Evolutionary conservation across 768 basidiomycete genomes (phyloP).

Genomic region (Galerina sulciceps): DNA sequence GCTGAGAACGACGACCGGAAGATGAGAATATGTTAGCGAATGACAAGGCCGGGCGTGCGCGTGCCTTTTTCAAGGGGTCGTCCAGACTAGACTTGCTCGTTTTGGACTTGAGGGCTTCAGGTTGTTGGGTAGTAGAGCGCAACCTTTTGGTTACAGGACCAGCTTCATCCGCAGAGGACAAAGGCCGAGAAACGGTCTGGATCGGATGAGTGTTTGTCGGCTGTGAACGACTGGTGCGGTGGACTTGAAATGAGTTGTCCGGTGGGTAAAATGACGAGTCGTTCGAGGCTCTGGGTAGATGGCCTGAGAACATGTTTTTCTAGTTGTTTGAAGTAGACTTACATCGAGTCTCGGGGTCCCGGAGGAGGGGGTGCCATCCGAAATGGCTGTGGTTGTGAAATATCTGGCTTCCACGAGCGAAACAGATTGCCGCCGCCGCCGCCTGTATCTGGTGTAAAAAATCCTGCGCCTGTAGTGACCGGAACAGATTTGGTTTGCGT

Average conservation of each 20-base stretch:
- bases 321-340: conserved; percentile 24
- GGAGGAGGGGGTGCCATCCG: conserved; percentile 52
- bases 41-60: conserved; percentile 86
- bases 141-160: conserved; percentile 79
- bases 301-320: not conserved
- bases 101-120: conserved; percentile 58
- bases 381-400: conserved; percentile 55
- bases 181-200: conserved; percentile 63
- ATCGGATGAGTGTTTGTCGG: conserved; percentile 41
- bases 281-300: conserved; percentile 49
- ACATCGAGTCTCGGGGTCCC: conserved; percentile 70
- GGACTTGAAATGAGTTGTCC: conserved; percentile 63
- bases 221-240: conserved; percentile 49
- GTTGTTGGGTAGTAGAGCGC: conserved; percentile 64
- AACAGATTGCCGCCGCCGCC: conserved; percentile 58
- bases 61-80: conserved; percentile 87
- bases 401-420: conserved; percentile 59
- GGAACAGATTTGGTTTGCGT: conserved; percentile 49
- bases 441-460: conserved; percentile 76
- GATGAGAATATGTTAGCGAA: conserved; percentile 90
- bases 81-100: conserved; percentile 64
- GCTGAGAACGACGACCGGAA: conserved; percentile 79
- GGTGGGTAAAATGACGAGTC: conserved; percentile 50
- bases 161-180: conserved; percentile 83
- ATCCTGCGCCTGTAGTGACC: conserved; percentile 66